A percentile compares a stretch with the other conserved stretches of the same genome.
Conservation (phyloP, 2,329 filamentous ascomycete species). For the Scortechinia acanthostroma region DNA sequence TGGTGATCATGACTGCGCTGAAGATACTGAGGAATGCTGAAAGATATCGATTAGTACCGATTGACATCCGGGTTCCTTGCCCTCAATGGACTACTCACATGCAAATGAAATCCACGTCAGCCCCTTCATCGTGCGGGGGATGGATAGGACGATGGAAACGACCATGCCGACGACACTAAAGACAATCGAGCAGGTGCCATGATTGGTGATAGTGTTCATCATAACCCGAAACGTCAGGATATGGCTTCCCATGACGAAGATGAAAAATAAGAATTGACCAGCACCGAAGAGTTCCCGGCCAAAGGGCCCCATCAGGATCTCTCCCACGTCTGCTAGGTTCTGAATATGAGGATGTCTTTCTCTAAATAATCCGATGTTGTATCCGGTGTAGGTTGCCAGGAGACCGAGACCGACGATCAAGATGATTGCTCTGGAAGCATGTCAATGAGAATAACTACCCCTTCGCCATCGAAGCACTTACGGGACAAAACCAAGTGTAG, state of each 20-base stretch:
- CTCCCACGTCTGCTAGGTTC: background rate
- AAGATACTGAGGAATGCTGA: constrained; percentile 1
- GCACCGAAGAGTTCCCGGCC: background rate
- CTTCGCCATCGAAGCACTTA: background rate
- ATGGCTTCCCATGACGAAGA: constrained; percentile 1
- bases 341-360: background rate
- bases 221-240: background rate
- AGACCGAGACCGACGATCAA: background rate
- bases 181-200: constrained; percentile 2
- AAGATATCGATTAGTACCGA: too few relatives aligned
- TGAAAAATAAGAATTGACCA: background rate
- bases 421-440: background rate
- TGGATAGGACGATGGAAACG: background rate
- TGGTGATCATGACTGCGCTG: background rate
- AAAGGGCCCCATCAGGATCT: background rate
- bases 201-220: constrained; percentile 1
- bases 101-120: background rate
- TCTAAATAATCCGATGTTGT: background rate
- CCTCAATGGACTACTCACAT: too few relatives aligned
- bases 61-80: too few relatives aligned
- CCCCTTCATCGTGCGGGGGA: background rate
- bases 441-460: background rate
- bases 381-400: background rate
- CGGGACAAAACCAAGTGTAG: background rate
- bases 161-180: background rate